Conservation (phyloP, 257 asterid species). For the Primulina eburnea region DNA sequence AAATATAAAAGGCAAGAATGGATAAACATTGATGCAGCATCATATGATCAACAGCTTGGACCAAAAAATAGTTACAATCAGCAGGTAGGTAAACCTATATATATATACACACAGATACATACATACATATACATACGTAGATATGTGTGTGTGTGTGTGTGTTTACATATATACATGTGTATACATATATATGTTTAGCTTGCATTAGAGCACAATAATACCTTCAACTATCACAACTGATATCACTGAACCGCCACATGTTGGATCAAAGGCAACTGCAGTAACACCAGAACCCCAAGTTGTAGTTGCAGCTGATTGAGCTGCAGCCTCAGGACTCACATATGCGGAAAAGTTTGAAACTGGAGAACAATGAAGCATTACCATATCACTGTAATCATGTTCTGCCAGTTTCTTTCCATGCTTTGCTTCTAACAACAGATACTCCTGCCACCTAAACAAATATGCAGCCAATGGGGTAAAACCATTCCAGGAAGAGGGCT, state of each 20-base stretch:
- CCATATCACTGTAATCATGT: conserved; percentile 69
- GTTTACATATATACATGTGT: no score
- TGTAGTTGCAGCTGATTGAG: conserved; percentile 85
- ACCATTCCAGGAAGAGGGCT: conserved; percentile 96
- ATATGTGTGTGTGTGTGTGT: no score
- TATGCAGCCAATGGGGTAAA: conserved; percentile 94
- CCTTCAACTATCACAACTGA: conserved; percentile 99
- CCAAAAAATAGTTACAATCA: no score
- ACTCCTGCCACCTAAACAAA: conserved; percentile 96
- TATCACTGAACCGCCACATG: conserved; percentile 96
- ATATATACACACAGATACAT: no score
- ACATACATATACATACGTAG: no score
- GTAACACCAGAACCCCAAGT: conserved; percentile 99
- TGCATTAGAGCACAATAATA: conserved; percentile 15
- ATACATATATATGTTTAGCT: no score
- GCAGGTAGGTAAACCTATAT: no score
- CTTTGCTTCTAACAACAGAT: conserved; percentile 71
- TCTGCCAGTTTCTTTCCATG: conserved; percentile 70
- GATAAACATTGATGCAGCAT: conserved; percentile 3
- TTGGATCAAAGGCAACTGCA: conserved; percentile 98
- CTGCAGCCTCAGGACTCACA: conserved; percentile 99
- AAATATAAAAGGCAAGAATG: conserved; percentile 1
- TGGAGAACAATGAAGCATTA: conserved; percentile 91
- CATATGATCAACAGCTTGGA: neutral
- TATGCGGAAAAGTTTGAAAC: conserved; percentile 99